These are phyloP conservation scores for Neopestalotiopsis sp. DNA, from an alignment of 2,329 filamentous ascomycete species.

Conservation along the genomic window DNA sequence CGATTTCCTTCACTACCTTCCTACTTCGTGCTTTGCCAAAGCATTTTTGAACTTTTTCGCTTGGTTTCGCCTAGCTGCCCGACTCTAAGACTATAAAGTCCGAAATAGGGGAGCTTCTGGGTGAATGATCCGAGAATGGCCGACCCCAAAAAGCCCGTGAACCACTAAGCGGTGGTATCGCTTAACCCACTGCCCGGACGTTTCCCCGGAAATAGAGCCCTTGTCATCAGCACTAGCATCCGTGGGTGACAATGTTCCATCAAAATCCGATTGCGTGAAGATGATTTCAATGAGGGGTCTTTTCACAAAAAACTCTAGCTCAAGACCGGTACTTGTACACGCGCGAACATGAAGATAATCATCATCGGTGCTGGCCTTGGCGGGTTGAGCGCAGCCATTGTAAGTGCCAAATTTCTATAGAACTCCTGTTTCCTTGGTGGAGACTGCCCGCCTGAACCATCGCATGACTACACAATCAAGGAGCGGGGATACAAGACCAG, in stretches of 20 bases:
- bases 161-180: background rate
- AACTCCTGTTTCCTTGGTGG: background rate
- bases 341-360: constrained; percentile 14
- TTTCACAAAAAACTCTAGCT: background rate
- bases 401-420: background rate
- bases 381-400: constrained; percentile 17
- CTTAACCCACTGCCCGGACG: background rate
- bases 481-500: background rate
- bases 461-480: background rate
- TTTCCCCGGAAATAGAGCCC: background rate
- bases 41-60: background rate
- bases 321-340: background rate
- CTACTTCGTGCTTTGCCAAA: background rate
- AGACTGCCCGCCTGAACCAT: background rate
- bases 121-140: background rate
- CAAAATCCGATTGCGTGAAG: background rate
- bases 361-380: constrained; percentile 19
- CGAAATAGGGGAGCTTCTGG: background rate
- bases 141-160: background rate
- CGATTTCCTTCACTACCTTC: background rate
- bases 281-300: background rate
- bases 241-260: background rate
- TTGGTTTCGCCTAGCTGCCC: background rate
- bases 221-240: background rate
- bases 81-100: background rate